Conservation (phyloP, 805 yeast genomes). For the Suhomyces tanzawaensis region DNA sequence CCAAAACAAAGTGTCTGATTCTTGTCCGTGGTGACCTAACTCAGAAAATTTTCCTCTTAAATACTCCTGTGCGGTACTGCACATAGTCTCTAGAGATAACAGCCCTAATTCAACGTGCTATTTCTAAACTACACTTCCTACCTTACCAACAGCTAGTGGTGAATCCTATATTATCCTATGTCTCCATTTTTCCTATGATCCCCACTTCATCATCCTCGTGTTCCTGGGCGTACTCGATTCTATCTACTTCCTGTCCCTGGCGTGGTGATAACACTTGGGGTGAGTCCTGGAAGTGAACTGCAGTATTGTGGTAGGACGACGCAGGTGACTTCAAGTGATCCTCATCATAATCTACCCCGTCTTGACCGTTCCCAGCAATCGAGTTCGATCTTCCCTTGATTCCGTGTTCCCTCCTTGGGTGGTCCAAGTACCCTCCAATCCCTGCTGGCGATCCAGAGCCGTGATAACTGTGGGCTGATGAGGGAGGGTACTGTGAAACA, state of each 20-base stretch:
- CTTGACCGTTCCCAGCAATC: slow-evolving; percentile 8
- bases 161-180: not conserved
- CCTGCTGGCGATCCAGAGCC: slow-evolving; percentile 8
- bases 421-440: slow-evolving; percentile 34
- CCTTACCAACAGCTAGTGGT: too few species aligned
- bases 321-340: slow-evolving; percentile 16
- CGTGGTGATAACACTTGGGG: slow-evolving; percentile 1
- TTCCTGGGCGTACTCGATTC: not conserved
- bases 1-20: slow-evolving; percentile 14
- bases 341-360: slow-evolving; percentile 2
- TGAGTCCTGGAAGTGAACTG: not conserved
- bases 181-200: slow-evolving; percentile 8
- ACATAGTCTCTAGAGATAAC: not conserved
- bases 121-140: too few species aligned
- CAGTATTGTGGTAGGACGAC: not conserved
- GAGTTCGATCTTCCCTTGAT: slow-evolving; percentile 10
- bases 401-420: slow-evolving; percentile 7
- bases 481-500: slow-evolving; percentile 46
- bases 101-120: not conserved
- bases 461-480: slow-evolving; percentile 10
- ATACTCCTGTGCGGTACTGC: slow-evolving; percentile 1
- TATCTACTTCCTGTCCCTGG: not conserved
- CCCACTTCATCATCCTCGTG: slow-evolving; percentile 5
- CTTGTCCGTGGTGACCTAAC: not conserved
- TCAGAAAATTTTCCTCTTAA: not conserved